Percentiles rank a stretch among this genome's conserved stretches.
Conservation (phyloP, 1,284 basidiomycete genomes). For the Rhodotorula sp. region DNA sequence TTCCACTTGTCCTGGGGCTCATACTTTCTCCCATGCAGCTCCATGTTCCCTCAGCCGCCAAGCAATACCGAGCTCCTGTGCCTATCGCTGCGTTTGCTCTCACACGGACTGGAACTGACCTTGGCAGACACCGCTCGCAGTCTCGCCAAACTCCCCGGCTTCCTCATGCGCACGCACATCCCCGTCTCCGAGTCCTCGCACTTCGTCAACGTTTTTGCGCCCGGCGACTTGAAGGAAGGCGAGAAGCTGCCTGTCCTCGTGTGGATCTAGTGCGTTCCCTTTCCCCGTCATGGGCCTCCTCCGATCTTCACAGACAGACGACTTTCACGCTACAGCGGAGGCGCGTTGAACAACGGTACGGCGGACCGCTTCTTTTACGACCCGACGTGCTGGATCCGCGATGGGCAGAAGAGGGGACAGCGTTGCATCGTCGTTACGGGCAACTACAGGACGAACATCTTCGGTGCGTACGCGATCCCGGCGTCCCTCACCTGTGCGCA, state of each 20-base stretch:
- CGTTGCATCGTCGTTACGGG: conserved; percentile 34
- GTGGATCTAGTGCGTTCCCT: conserved; percentile 11
- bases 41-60: conserved; percentile 31
- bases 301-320: neutral
- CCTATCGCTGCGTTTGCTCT: neutral
- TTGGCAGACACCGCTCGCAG: neutral
- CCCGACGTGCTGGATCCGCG: conserved; percentile 30
- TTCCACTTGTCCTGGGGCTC: neutral
- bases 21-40: neutral
- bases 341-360: conserved; percentile 33
- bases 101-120: neutral
- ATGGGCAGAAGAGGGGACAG: conserved; percentile 1
- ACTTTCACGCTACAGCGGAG: conserved; percentile 9
- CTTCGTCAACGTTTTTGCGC: conserved; percentile 31
- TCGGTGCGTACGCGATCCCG: conserved; percentile 14
- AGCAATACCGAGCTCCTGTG: conserved; percentile 24
- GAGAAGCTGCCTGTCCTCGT: conserved; percentile 35
- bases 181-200: conserved; percentile 22
- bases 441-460: conserved; percentile 37
- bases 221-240: conserved; percentile 10
- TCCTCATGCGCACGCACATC: conserved; percentile 20
- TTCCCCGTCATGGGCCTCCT: neutral
- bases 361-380: conserved; percentile 33
- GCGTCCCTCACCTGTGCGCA: too few species aligned
- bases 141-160: conserved; percentile 19